phyloP scores from a whole-genome alignment of 495 filamentous ascomycete genomes.

The Trichoderma gamsii region DNA sequence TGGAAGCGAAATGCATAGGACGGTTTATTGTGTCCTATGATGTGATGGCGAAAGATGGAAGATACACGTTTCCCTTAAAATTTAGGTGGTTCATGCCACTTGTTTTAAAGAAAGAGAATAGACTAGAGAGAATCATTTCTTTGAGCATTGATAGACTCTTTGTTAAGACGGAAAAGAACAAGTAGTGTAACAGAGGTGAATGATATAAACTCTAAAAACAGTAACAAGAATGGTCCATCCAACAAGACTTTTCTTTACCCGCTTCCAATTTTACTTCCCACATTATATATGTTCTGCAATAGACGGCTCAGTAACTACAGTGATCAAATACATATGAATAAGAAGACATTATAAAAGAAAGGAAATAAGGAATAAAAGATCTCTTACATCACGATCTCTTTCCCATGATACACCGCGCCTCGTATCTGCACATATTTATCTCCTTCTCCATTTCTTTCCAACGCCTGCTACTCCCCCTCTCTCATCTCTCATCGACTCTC shows the following conservation, averaged over 20 bases:
- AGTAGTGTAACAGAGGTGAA: neutral
- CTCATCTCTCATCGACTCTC: neutral
- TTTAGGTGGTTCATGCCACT: too few species aligned
- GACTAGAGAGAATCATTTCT: too few species aligned
- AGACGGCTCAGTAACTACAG: neutral
- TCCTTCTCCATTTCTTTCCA: neutral
- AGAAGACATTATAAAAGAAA: neutral
- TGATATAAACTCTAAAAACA: constrained; percentile 2
- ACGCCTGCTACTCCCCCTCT: neutral
- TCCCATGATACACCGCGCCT: neutral
- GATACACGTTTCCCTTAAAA: too few species aligned
- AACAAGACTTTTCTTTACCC: neutral
- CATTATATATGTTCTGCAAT: neutral
- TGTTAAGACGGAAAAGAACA: too few species aligned
- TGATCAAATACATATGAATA: neutral
- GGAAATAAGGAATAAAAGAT: neutral
- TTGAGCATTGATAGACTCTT: too few species aligned
- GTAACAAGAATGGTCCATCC: neutral
- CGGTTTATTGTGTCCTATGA: too few species aligned
- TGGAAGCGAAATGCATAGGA: constrained; percentile 23
- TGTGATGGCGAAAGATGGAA: too few species aligned
- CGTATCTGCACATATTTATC: neutral
- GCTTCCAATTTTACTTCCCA: neutral
- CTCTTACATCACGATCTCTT: neutral
- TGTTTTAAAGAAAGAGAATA: too few species aligned